A percentile compares a stretch with the other conserved stretches of the same genome.
Evolutionary conservation across 2,329 filamentous ascomycete species (phyloP).

Genomic region (Nigrospora osmanthi): DNA sequence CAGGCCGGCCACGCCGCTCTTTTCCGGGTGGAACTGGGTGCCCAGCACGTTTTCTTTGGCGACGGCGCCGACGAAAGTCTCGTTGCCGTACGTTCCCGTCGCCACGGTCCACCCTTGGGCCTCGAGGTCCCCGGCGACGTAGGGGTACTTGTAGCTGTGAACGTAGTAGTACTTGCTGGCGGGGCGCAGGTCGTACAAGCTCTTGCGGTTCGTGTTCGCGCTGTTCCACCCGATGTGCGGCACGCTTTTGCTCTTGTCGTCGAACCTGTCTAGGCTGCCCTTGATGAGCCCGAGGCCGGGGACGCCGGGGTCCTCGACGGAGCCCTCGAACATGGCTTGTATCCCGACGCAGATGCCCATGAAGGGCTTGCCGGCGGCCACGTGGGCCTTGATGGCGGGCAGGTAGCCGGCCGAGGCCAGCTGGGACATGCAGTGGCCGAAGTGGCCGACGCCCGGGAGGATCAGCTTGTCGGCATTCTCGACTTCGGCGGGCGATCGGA

Average conservation of each 20-base stretch:
- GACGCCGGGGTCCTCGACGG: slow-evolving; percentile 66
- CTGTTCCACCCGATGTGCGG: slow-evolving; percentile 99
- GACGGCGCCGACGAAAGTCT: slow-evolving; percentile 88
- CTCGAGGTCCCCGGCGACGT: slow-evolving; percentile 66
- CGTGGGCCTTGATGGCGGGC: slow-evolving; percentile 74
- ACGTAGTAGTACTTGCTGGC: slow-evolving; percentile 98
- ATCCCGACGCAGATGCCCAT: slow-evolving; percentile 96
- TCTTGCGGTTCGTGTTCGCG: slow-evolving; percentile 53
- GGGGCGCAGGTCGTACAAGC: slow-evolving; percentile 70
- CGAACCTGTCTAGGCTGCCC: slow-evolving; percentile 65
- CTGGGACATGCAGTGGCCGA: slow-evolving; percentile 88
- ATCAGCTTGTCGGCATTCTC: slow-evolving; percentile 87
- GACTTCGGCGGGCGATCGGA: slow-evolving; percentile 78
- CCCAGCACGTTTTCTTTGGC: slow-evolving; percentile 79
- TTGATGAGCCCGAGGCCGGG: slow-evolving; percentile 71
- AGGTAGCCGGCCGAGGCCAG: slow-evolving; percentile 76
- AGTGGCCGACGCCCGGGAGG: slow-evolving; percentile 92
- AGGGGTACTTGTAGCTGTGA: slow-evolving; percentile 84
- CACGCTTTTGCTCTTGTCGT: slow-evolving; percentile 75
- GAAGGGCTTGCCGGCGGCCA: slow-evolving; percentile 87
- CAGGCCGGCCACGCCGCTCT: slow-evolving; percentile 84
- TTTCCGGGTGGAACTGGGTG: slow-evolving; percentile 97
- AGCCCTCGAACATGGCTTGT: slow-evolving; percentile 83
- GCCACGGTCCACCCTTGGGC: slow-evolving; percentile 85
- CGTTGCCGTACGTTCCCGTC: slow-evolving; percentile 76